Percentiles rank a stretch among this genome's conserved stretches.
phyloP scores from a whole-genome alignment of 441 rosid genomes.

The Erysimum pusillum region DNA sequence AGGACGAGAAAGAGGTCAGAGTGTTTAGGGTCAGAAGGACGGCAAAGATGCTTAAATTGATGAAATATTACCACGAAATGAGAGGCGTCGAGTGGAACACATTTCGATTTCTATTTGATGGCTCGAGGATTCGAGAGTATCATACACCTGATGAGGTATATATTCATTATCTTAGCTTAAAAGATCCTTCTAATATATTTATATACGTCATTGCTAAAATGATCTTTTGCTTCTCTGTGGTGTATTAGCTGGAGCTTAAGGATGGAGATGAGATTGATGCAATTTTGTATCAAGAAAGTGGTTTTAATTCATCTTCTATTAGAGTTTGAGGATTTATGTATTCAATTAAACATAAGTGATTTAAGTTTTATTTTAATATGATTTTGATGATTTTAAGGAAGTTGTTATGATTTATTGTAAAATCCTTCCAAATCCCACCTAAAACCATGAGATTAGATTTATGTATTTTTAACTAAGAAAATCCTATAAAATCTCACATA shows the following conservation, averaged over 20 bases:
- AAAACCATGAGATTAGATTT: too few species aligned
- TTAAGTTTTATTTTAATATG: too few species aligned
- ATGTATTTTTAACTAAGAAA: too few species aligned
- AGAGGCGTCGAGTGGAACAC: conserved; percentile 4
- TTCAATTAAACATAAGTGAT: neutral
- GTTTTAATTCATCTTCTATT: neutral
- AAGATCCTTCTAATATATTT: neutral
- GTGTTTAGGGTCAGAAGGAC: conserved; percentile 6
- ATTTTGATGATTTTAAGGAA: too few species aligned
- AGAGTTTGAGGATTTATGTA: conserved; percentile 4
- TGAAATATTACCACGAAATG: neutral
- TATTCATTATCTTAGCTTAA: neutral
- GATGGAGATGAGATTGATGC: conserved; percentile 27
- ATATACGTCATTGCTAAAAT: too few species aligned
- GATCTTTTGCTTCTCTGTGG: neutral
- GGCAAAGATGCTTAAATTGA: neutral
- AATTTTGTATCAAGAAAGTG: neutral
- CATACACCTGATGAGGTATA: conserved; percentile 11
- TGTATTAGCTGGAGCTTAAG: conserved; percentile 12
- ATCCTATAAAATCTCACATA: too few species aligned
- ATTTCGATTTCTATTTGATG: neutral
- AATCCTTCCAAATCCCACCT: too few species aligned
- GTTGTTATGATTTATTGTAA: too few species aligned
- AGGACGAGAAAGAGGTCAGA: neutral
- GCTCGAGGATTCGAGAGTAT: neutral